phyloP scores from a whole-genome alignment of 129 eudicot species.

The Ambrosia artemisiifolia region DNA sequence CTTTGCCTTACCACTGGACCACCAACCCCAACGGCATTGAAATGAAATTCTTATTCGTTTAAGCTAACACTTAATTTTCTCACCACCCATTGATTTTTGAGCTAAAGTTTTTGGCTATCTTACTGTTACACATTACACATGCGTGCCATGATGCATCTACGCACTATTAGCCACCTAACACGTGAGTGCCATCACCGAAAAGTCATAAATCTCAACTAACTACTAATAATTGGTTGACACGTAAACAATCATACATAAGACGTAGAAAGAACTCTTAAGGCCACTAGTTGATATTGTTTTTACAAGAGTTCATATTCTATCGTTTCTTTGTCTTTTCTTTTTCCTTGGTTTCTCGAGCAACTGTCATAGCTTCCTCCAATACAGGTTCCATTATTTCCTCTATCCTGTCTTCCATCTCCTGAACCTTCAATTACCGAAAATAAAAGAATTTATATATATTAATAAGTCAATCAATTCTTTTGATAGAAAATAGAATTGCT shows the following conservation, averaged over 20 bases:
- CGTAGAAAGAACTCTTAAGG: background rate
- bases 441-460: background rate
- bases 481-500: background rate
- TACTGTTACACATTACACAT: background rate
- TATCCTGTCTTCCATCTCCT: conserved; percentile 37
- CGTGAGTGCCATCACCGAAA: background rate
- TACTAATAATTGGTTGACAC: background rate
- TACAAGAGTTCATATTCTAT: background rate
- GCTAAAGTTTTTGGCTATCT: background rate
- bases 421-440: conserved; percentile 21
- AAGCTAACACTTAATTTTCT: background rate
- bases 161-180: background rate
- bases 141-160: background rate
- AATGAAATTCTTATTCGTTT: too few species aligned
- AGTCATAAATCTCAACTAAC: background rate
- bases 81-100: background rate
- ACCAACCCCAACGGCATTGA: background rate
- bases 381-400: conserved; percentile 25
- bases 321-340: background rate
- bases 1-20: too few species aligned
- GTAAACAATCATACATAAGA: background rate
- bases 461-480: background rate
- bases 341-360: conserved; percentile 5
- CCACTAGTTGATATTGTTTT: background rate
- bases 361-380: conserved; percentile 23